Base-by-base conservation (phyloP, 345 rosid genomes). In the Draba incana region DNA sequence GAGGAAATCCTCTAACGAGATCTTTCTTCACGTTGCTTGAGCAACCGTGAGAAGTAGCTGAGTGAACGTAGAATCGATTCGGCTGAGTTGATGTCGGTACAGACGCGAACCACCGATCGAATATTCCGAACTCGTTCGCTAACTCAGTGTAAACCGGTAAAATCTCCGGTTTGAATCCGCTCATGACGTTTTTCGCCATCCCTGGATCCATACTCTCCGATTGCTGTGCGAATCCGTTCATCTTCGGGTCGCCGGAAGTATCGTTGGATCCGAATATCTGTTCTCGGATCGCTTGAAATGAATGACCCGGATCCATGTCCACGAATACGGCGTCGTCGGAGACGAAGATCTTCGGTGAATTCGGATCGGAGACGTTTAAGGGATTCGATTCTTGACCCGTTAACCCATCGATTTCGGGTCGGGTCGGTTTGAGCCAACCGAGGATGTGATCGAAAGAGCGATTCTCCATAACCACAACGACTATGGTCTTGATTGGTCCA, bases 21-120 rank as follows among this genome's bases (percentile, higher is more conserved):
- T 95, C 98, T 70, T 85, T 92, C 68, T 84, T 81, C 0, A 89
- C 98, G 75, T 95, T 95, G 79, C 98, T 89, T 33, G 66, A 70
- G 27, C 92, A 91, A 1, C 98, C 99, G 70, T 92, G 97, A 6
- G 99, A 95, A 53, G 99, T 95, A 62, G 98, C 99, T 7, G 98
- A 95, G 70, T 95, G 99, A 55, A 89, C 93, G 64, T 88, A 95
- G 81, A 95, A 86, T 48, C 99, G 90, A 83, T 95, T 95, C 31
- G 99, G 99, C 58, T 95, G 99, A 41, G 99, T 95, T 13, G 99
- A 95, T 30, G 98, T 83, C 3, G 99, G 99, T 12, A 95, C 97
- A 57, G 99, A 89, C 0, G 99, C 98, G 78, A 95, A 95, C 99
- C 99, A 95, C 70, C 92, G 81, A 80, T 95, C 99, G 79, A 95